A percentile compares a stretch with the other conserved stretches of the same genome.
phyloP scores from a whole-genome alignment of 179 eudicot genomes.

The Corrigiola litoralis region DNA sequence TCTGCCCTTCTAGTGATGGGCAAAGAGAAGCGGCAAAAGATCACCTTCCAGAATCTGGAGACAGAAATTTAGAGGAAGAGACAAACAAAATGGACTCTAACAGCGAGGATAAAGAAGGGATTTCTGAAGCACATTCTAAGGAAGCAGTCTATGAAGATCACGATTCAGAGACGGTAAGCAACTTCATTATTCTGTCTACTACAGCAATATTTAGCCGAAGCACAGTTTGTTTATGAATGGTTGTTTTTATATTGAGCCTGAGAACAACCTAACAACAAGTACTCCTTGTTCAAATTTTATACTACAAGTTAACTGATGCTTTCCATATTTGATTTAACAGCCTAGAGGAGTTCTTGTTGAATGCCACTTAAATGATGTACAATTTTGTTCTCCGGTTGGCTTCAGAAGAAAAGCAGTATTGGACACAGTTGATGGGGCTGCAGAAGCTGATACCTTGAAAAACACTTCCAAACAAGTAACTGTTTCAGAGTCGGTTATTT shows the following conservation, averaged over 20 bases:
- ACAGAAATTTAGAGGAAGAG: slow-evolving; percentile 23
- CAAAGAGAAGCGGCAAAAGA: slow-evolving; percentile 15
- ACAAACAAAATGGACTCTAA: neutral
- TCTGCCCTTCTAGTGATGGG: slow-evolving; percentile 20
- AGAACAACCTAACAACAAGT: neutral
- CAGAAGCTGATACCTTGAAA: slow-evolving; percentile 36
- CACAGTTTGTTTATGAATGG: neutral
- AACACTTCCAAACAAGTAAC: slow-evolving; percentile 28
- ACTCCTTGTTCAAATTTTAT: too few relatives aligned
- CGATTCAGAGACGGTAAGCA: slow-evolving; percentile 40
- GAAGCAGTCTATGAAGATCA: slow-evolving; percentile 17
- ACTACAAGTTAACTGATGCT: slow-evolving; percentile 3
- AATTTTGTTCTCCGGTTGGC: slow-evolving; percentile 45
- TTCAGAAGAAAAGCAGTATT: slow-evolving; percentile 24
- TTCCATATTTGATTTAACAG: slow-evolving; percentile 30
- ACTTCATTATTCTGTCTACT: neutral
- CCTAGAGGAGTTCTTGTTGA: slow-evolving; percentile 54
- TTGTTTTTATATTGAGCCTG: neutral
- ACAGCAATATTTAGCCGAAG: neutral
- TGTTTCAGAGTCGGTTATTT: slow-evolving; percentile 28
- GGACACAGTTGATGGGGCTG: slow-evolving; percentile 23
- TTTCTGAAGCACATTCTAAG: slow-evolving; percentile 17
- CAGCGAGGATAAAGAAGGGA: slow-evolving; percentile 14
- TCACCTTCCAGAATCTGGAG: slow-evolving; percentile 12
- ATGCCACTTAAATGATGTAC: slow-evolving; percentile 33